Base-by-base conservation (phyloP, 2,329 filamentous ascomycete species). In the Ceratocystis colombiana region DNA sequence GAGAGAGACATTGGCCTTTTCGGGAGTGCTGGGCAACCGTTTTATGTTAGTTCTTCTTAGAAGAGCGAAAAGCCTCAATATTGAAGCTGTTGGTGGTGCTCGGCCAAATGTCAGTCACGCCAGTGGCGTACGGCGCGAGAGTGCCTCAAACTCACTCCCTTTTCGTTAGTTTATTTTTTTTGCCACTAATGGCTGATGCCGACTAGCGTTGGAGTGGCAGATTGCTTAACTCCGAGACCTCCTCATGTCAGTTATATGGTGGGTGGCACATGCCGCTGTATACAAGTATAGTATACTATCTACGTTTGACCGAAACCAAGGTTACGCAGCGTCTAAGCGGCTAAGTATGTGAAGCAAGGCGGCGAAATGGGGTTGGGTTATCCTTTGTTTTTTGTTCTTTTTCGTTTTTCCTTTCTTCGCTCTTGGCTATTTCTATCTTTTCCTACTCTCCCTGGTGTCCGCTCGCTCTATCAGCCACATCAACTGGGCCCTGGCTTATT, bases 11-110 rank as follows among this genome's bases (percentile, higher is more conserved):
- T 41, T 15, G 37, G 37, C 8, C 37, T 41, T 12, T 25, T 25
- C 20, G 48, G 20, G 10, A 53, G 48, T 3, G 20, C 22, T 25
- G 20, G 48, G 33, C n/a, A 59, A 4, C 4, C 17, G 28, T 37
- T 59, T 59, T 37, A 37, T 59, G 55, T 10, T 59, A 5, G 15
- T 59, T 7, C 28, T 59, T 5, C 7, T 8, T n/a, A 15, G 25
- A 3, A 48, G 46, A 48, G 46, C 30, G 33, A 59, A 59, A 59
- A n/a, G 33, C 55, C 55, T 37, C 55, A 59, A 25, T 37, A n/a
- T 37, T 17, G 55, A n/a, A 41, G 37, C 37, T 41, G 37, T 4
- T 41, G 37, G 37, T 41, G 37, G 28, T 59, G 12, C 33, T 59
- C 15, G 17, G 28, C 28, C 28, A 33, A 59, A 59, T 59, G 53